Percentiles rank a stretch among this genome's conserved stretches.
Conservation (phyloP, 2,329 filamentous ascomycete species). For the Fusarium camptoceras region DNA sequence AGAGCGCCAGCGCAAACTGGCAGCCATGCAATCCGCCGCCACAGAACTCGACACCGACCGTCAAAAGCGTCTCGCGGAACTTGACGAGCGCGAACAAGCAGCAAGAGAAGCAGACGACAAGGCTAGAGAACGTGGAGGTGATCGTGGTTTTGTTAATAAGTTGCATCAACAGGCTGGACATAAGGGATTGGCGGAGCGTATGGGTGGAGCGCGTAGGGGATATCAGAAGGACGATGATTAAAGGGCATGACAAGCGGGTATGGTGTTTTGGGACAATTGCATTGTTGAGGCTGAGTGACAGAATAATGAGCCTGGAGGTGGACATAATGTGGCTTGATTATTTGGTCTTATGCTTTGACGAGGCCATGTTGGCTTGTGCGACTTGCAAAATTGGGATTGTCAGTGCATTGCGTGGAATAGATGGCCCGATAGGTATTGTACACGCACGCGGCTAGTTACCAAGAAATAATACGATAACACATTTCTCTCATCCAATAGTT, state of each 20-base stretch:
- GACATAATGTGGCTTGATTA: neutral
- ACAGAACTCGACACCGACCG: constrained; percentile 77
- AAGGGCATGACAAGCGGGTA: neutral
- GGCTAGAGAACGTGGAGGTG: constrained; percentile 71
- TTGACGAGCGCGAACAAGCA: constrained; percentile 73
- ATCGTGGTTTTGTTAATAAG: constrained; percentile 72
- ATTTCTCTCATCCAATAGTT: neutral
- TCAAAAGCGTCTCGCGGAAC: constrained; percentile 72
- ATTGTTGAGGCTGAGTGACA: neutral
- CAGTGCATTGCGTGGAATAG: constrained; percentile 1
- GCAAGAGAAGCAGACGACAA: constrained; percentile 75
- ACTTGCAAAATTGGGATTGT: neutral
- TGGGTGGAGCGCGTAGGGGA: constrained; percentile 61
- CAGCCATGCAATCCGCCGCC: constrained; percentile 79
- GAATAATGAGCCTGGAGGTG: neutral
- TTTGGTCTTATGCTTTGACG: neutral
- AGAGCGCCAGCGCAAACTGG: constrained; percentile 74
- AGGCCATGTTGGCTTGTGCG: neutral
- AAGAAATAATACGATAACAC: neutral
- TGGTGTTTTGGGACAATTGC: neutral
- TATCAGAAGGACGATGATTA: constrained; percentile 61
- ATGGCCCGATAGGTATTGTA: neutral
- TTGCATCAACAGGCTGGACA: constrained; percentile 70
- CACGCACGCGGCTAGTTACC: neutral
- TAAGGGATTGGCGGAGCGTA: constrained; percentile 63